Evolutionary conservation across 2,329 filamentous ascomycete genomes (phyloP), one percentile per base, ranked within the genome.

Genomic region (Tetracladium maxilliforme): DNA sequence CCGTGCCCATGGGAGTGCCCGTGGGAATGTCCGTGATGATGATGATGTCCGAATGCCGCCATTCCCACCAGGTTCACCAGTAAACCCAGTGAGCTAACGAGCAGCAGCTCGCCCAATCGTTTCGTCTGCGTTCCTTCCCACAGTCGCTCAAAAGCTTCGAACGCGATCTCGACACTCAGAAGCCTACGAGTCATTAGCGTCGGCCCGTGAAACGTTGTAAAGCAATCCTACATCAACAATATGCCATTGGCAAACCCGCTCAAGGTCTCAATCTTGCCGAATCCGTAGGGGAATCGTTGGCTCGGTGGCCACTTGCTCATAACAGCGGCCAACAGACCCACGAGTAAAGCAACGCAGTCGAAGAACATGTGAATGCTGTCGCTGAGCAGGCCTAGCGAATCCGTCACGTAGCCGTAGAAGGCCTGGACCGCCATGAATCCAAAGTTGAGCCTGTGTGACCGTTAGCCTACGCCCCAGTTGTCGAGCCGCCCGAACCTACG

Each of bases 301-400:
- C 78, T 93, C 1, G 84, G 79, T 2, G 86, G 84, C 86, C 90
- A 94, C 51, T 95, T 95, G 52, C 82, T 90, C 60, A 93, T 82
- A 6, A 98, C 84, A 3, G 87, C 78, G 15, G 90, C 90, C 39
- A 87, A 77, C 7, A 98, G 61, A 8, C 90, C 90, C 18, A 98
- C 84, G 2, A 81, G 70, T 15, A 98, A 64, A 12, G 87, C 90
- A 18, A 94, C 73, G 38, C 90, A 98, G 51, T 98, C 90, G 41
- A 98, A 95, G 43, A 98, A 87, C 90, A 98, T 98, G 53, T 98
- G 90, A 34, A 98, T 90, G 42, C 86, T 95, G 51, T 98, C 90
- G 37, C 84, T 93, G 11, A 98, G 68, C n/a, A 98, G 63, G 4
- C 90, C 90, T 5, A 98, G 58, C 0, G 90, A 98, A 37, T 92